Evolutionary conservation across 2,329 filamentous ascomycete genomes (phyloP).

Genomic region (Microdochium trichocladiopsis): DNA sequence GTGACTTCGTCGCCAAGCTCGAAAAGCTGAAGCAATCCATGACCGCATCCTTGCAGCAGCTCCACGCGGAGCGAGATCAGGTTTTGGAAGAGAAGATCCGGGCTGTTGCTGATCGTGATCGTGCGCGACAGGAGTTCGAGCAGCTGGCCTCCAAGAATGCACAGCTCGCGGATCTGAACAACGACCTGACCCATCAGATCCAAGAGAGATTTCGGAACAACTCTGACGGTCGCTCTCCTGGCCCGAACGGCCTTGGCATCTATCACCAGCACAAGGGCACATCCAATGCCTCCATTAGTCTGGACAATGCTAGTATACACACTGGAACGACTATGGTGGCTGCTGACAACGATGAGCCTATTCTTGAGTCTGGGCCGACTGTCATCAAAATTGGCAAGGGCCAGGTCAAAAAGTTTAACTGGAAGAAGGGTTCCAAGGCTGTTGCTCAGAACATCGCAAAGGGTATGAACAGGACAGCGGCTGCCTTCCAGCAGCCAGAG

Average conservation of each 20-base stretch:
- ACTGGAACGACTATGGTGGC: conserved; percentile 53
- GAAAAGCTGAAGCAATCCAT: conserved; percentile 54
- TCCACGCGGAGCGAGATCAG: conserved; percentile 68
- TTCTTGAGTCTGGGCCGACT: conserved; percentile 71
- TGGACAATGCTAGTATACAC: conserved; percentile 45
- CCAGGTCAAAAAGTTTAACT: conserved; percentile 94
- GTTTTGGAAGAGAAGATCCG: conserved; percentile 79
- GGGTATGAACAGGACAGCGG: conserved; percentile 87
- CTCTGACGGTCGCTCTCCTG: conserved; percentile 50
- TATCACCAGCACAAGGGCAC: conserved; percentile 45
- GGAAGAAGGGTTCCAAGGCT: conserved; percentile 94
- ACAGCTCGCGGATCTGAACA: conserved; percentile 91
- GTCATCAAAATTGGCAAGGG: conserved; percentile 93
- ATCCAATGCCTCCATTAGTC: conserved; percentile 41
- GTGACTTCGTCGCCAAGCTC: conserved; percentile 76
- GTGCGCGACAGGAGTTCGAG: conserved; percentile 91
- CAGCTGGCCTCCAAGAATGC: conserved; percentile 90
- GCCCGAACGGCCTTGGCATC: conserved; percentile 49
- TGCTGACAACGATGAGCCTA: conserved; percentile 59
- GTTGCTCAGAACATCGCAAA: conserved; percentile 92
- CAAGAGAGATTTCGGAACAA: conserved; percentile 79
- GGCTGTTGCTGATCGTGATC: conserved; percentile 79
- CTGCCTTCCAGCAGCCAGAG: conserved; percentile 55
- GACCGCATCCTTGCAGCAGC: conserved; percentile 49
- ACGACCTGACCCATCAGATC: conserved; percentile 88